Evolutionary conservation across 805 yeast species (phyloP), one percentile per base, ranked within the genome.

Genomic region (Peterozyma toletana): DNA sequence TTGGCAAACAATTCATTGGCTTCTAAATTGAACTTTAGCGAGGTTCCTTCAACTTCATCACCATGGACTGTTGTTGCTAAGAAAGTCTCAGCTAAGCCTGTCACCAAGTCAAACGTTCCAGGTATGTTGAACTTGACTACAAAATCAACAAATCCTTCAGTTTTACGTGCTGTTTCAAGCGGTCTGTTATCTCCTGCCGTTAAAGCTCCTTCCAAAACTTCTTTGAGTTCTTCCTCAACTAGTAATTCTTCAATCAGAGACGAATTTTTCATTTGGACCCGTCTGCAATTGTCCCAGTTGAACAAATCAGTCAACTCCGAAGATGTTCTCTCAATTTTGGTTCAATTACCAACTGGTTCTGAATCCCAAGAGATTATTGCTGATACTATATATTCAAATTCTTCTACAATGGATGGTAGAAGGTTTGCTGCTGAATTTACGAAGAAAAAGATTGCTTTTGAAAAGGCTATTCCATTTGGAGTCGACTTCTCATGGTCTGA

Each of bases 371-470:
- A 83, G 59, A 86, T 91, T 59, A 89, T 91, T 57, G 83, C 96
- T 2, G 99, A 91, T 57, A 87, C 96, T 11, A 80, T 91, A 46
- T 89, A 88, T 66, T 80, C 93, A 21, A 85, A 88, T 48, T 84
- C 95, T 35, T 76, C 90, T 2, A 83, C 90, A 1, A 81, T 91
- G 85, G 96, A 93, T 60, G 98, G 98, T 18, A 80, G 96, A 58
- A 74, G 96, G 51, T 91, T 90, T 68, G 96, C 99, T 0, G 77
- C 75, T 45, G 99, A 93, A 57, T 93, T 93, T 60, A 70, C 83
- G 58, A 84, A 82, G 63, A 80, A 85, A 58, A 82, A 93, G 57
- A 74, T 73, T 48, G 73, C 68, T 40, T 90, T 87, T 45, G 97
- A 89, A 54, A 73, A 57, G 35, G 61, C 62, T 39, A 73, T 76